These are phyloP conservation scores for Salix viminalis DNA, from an alignment of 345 rosid genomes.

Conservation along the genomic window DNA sequence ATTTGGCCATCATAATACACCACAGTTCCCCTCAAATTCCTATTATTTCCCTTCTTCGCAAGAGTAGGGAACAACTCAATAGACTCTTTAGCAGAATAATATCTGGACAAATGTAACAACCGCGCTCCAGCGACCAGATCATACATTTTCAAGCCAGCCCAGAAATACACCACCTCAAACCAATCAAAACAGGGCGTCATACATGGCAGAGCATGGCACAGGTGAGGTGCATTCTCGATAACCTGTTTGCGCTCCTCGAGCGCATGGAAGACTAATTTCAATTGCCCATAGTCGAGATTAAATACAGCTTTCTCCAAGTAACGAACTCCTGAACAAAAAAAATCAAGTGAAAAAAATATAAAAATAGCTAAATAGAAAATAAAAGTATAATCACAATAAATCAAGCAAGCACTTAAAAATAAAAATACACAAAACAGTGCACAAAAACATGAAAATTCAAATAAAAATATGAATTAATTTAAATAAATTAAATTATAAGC, in stretches of 20 bases:
- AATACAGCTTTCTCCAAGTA: constrained; percentile 98
- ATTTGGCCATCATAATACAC: constrained; percentile 98
- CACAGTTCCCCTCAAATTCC: constrained; percentile 75
- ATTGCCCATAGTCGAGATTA: constrained; percentile 87
- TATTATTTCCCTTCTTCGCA: constrained; percentile 63
- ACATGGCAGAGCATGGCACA: constrained; percentile 93
- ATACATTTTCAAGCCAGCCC: constrained; percentile 94
- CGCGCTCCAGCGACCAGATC: constrained; percentile 90
- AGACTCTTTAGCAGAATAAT: constrained; percentile 80
- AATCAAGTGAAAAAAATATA: neutral
- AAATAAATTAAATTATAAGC: neutral
- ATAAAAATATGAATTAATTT: neutral
- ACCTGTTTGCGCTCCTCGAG: constrained; percentile 92
- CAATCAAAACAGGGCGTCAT: constrained; percentile 97
- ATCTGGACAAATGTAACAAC: constrained; percentile 81
- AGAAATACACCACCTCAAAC: constrained; percentile 90
- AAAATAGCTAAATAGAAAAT: neutral
- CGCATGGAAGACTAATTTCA: constrained; percentile 92
- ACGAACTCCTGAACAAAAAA: constrained; percentile 59
- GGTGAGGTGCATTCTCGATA: constrained; percentile 92
- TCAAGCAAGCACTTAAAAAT: neutral
- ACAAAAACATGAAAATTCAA: neutral
- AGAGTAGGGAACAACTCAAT: constrained; percentile 90
- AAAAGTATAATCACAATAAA: neutral
- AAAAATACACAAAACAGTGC: neutral